Evolutionary conservation across 352 stramenopile species (phyloP).

Genomic region (Globisporangium apiculatum): DNA sequence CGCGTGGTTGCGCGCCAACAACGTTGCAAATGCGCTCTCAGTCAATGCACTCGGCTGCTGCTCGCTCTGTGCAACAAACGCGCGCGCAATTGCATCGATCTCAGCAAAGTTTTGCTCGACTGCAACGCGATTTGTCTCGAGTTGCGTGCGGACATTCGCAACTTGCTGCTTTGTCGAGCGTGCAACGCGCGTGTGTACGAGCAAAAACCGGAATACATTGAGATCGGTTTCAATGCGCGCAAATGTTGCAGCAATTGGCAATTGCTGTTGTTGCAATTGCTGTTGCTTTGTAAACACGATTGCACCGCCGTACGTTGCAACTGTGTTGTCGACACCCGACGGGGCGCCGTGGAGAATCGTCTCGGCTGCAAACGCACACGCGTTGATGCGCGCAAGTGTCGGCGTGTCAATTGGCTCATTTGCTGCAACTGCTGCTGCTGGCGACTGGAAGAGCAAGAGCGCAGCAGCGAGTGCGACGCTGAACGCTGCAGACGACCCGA

Average conservation of each 20-base stretch:
- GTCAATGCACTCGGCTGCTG: conserved; percentile 22
- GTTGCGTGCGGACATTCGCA: conserved; percentile 51
- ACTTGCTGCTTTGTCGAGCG: conserved; percentile 86
- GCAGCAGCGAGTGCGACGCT: conserved; percentile 78
- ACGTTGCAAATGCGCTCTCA: conserved; percentile 29
- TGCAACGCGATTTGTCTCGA: conserved; percentile 35
- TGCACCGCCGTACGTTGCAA: conserved; percentile 83
- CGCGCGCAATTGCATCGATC: conserved; percentile 70
- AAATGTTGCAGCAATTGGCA: conserved; percentile 24
- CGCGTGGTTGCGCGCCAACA: conserved; percentile 69
- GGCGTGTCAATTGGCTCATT: too few species aligned
- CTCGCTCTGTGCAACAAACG: conserved; percentile 45
- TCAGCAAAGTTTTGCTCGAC: conserved; percentile 59
- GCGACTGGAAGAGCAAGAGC: conserved; percentile 24
- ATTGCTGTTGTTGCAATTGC: conserved; percentile 15
- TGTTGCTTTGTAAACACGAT: conserved; percentile 66
- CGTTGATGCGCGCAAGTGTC: conserved; percentile 60
- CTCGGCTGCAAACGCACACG: conserved; percentile 83
- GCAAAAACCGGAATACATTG: conserved; percentile 72
- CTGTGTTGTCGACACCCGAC: conserved; percentile 90
- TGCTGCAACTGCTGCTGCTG: not conserved
- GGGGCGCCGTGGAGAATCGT: conserved; percentile 87
- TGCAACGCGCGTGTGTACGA: conserved; percentile 89
- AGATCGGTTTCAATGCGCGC: conserved; percentile 39
- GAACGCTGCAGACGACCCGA: conserved; percentile 90